These are phyloP conservation scores for Chrysosporium keratinophilum DNA, from an alignment of 2,329 filamentous ascomycete species.

Conservation along the genomic window DNA sequence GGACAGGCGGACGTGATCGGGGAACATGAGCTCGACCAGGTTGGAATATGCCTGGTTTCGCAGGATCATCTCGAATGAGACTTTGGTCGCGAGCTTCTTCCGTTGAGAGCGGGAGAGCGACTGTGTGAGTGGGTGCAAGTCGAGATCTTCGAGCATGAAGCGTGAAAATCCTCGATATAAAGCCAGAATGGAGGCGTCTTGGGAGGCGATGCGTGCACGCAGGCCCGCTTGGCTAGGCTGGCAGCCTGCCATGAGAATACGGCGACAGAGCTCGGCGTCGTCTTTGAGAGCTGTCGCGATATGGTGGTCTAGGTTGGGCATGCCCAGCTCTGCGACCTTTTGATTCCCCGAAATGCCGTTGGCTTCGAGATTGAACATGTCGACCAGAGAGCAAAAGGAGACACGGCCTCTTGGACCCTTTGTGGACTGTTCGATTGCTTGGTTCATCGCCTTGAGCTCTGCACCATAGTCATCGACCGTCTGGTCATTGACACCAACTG, in stretches of 20 bases:
- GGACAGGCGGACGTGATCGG: constrained; percentile 4
- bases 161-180: constrained; percentile 7
- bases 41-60: constrained; percentile 9
- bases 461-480: constrained; percentile 6
- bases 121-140: neutral
- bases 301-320: neutral
- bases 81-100: constrained; percentile 5
- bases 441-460: neutral
- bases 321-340: neutral
- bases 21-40: constrained; percentile 6
- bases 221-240: neutral
- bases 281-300: neutral
- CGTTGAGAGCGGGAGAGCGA: neutral
- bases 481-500: constrained; percentile 5
- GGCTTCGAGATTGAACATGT: constrained; percentile 3
- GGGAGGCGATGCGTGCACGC: neutral
- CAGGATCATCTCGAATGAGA: constrained; percentile 8
- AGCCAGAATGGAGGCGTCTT: constrained; percentile 1
- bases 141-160: constrained; percentile 8
- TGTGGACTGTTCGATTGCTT: neutral
- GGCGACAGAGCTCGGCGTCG: constrained; percentile 4
- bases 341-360: neutral
- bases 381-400: constrained; percentile 2
- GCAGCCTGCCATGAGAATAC: constrained; percentile 1
- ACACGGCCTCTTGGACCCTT: neutral